phyloP scores from a whole-genome alignment of 2,329 filamentous ascomycete species.

The Neodidymelliopsis sp. region DNA sequence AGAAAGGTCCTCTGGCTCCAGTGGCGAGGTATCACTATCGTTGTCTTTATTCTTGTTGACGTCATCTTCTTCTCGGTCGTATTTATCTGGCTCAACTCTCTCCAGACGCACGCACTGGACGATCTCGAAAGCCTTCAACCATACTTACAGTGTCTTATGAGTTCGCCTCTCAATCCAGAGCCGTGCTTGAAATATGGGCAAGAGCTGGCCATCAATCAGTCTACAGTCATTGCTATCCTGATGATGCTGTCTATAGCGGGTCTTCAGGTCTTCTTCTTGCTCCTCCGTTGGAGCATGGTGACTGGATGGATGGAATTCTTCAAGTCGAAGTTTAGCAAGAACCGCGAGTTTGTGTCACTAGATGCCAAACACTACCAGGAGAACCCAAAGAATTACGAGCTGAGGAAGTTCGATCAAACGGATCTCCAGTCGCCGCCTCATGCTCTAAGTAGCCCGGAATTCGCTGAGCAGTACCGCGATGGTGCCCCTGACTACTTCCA shows the following conservation, averaged over 20 bases:
- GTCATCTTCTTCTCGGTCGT: conserved; percentile 93
- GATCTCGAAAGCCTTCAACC: conserved; percentile 63
- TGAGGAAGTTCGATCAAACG: conserved; percentile 42
- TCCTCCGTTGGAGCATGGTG: conserved; percentile 85
- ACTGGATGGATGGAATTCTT: conserved; percentile 79
- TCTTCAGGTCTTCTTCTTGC: conserved; percentile 81
- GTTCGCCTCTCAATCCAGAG: conserved; percentile 65
- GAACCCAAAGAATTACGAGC: conserved; percentile 45
- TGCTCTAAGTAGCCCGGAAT: conserved; percentile 35
- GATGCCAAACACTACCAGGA: conserved; percentile 66
- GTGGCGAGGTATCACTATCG: conserved; percentile 91
- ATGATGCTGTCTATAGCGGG: conserved; percentile 83
- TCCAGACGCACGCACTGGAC: conserved; percentile 65
- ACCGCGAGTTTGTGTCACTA: conserved; percentile 86
- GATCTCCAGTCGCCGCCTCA: conserved; percentile 38
- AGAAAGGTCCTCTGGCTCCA: conserved; percentile 87
- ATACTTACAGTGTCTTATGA: conserved; percentile 78
- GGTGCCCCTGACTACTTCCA: conserved; percentile 47
- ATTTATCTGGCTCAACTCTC: conserved; percentile 80
- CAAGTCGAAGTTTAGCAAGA: conserved; percentile 56
- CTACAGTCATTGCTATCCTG: conserved; percentile 81
- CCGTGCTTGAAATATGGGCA: conserved; percentile 69
- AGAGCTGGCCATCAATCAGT: conserved; percentile 73
- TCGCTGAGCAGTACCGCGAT: conserved; percentile 29
- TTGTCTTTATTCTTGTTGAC: conserved; percentile 87